Base-by-base conservation (phyloP, 176 grass and related monocot genomes). In the Eleusine indica region DNA sequence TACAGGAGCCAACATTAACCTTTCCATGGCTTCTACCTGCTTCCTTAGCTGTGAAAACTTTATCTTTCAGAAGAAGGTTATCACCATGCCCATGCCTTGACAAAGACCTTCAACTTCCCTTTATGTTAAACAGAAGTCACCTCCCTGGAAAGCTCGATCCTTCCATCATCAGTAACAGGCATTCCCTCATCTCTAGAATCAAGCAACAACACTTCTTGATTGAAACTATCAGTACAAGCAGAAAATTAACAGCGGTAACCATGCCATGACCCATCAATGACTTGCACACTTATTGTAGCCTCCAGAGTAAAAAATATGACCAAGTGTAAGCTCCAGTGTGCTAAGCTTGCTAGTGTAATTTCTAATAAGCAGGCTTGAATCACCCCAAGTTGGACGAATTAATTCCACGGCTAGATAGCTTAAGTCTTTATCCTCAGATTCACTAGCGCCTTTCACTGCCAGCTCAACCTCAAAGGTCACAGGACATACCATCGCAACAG, bases 121-220 rank as follows among this genome's bases (percentile, higher is more conserved):
- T 4, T 9, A 10, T 0, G 6, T 18, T 74, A 47, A 53, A 74
- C 71, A 10, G 47, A 53, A 74, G 25, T 13, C 49, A 74, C 71
- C 6, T 18, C 3, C 7, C 15, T 28, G 29, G 47, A 53, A 52
- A 53, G 28, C 11, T 72, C 13, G 0, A 74, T 37, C 15, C 4
- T 32, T 3, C 47, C 8, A 10, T 19, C 28, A 37, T 4, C 14
- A 9, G 47, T 4, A 35, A 74, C 15, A 18, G 71, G 14, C 71
- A 74, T 7, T 32, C 35, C 47, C 15, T 74, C 7, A 19, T 74
- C 71, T 53, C 71, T 15, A 74, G 71, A 53, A 74, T 74, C 71
- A 17, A 53, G 47, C 17, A 74, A 11, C 7, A 74, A 9, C 1
- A 74, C 28, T 19, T 74, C 47, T 0, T 74, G 25, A 52, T 7